A percentile compares a stretch with the other conserved stretches of the same genome.
phyloP scores from a whole-genome alignment of 352 stramenopile species.

The Peronospora farinosa region DNA sequence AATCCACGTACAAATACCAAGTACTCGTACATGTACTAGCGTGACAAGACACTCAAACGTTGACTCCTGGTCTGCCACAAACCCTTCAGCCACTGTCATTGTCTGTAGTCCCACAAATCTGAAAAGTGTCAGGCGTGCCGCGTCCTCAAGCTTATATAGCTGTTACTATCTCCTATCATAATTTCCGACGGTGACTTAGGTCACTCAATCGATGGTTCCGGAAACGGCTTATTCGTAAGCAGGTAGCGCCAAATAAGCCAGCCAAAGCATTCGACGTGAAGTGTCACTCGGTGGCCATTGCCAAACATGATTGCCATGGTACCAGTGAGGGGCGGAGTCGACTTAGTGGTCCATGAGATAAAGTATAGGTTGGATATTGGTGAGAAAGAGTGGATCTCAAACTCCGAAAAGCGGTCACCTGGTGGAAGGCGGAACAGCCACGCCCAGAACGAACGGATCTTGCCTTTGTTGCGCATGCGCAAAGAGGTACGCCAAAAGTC shows the following conservation, averaged over 20 bases:
- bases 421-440: conserved; percentile 75
- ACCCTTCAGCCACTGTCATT: background rate
- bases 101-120: conserved; percentile 4
- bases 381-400: conserved; percentile 73
- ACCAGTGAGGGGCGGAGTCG: conserved; percentile 52
- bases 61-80: conserved; percentile 1
- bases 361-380: conserved; percentile 71
- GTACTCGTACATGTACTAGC: background rate
- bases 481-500: conserved; percentile 81
- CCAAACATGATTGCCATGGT: conserved; percentile 86
- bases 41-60: background rate
- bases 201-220: conserved; percentile 53
- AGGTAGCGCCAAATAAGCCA: conserved; percentile 84
- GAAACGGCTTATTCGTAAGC: conserved; percentile 77
- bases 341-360: conserved; percentile 82
- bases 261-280: conserved; percentile 80
- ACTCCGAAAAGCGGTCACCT: conserved; percentile 69
- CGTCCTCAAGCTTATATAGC: background rate
- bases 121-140: background rate
- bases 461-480: conserved; percentile 84
- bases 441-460: conserved; percentile 82
- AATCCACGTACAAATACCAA: conserved; percentile 7
- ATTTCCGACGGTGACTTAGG: background rate
- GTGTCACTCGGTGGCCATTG: conserved; percentile 71
- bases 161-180: background rate